Conservation (phyloP, 1,284 basidiomycete species). For the Leccinum brunneo-olivaceum region DNA sequence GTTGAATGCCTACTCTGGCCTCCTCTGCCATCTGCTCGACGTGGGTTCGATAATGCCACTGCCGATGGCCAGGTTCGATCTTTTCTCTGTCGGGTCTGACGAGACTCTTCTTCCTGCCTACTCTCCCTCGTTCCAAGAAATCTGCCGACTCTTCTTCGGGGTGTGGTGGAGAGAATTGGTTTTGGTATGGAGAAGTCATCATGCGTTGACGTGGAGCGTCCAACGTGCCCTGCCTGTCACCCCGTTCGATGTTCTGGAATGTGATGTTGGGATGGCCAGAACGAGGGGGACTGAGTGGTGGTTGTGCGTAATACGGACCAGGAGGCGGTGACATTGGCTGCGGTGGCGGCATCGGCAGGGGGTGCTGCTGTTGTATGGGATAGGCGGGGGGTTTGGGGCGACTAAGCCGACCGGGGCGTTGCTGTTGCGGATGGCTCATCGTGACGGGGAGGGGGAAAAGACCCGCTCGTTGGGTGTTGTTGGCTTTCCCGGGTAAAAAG, state of each 20-base stretch:
- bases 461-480: slow-evolving; percentile 5
- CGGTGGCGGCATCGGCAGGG: slow-evolving; percentile 18
- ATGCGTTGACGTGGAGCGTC: slow-evolving; percentile 46
- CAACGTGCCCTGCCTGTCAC: slow-evolving; percentile 52
- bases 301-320: slow-evolving; percentile 28
- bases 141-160: slow-evolving; percentile 49
- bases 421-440: slow-evolving; percentile 41
- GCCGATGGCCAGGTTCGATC: slow-evolving; percentile 90
- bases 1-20: slow-evolving; percentile 62
- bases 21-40: slow-evolving; percentile 77
- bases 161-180: slow-evolving; percentile 38
- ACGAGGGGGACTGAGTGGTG: slow-evolving; percentile 17
- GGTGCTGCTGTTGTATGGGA: slow-evolving; percentile 24
- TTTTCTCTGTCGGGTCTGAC: slow-evolving; percentile 94
- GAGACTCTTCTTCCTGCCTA: slow-evolving; percentile 86
- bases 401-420: slow-evolving; percentile 39
- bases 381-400: slow-evolving; percentile 34
- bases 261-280: slow-evolving; percentile 45
- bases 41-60: slow-evolving; percentile 93
- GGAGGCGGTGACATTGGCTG: slow-evolving; percentile 14
- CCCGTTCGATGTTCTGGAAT: slow-evolving; percentile 61
- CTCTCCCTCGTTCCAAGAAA: slow-evolving; percentile 32
- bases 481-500: slow-evolving; percentile 2
- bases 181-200: slow-evolving; percentile 51
- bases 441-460: neutral